These are phyloP conservation scores for Flaveria ramosissima DNA, from an alignment of 129 eudicot genomes.

Conservation along the genomic window DNA sequence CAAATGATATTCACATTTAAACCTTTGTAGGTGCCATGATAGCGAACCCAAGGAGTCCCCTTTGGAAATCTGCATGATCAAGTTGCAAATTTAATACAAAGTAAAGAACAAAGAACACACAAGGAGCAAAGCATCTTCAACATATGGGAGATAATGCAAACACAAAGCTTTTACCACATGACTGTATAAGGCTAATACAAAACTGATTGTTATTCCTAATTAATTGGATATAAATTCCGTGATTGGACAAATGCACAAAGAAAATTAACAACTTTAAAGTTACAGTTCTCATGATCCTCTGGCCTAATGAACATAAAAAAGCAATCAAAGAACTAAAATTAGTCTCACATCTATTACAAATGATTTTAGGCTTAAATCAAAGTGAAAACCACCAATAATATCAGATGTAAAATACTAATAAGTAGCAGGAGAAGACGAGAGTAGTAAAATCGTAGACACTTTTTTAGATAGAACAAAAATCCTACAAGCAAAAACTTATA, in stretches of 20 bases:
- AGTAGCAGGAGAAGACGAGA: no score
- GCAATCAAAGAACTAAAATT: not conserved
- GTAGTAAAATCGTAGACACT: no score
- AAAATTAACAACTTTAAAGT: not conserved
- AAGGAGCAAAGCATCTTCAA: not conserved
- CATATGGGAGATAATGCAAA: not conserved
- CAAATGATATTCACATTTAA: slow-evolving; percentile 66
- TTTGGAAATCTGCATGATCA: slow-evolving; percentile 64
- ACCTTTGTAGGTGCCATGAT: slow-evolving; percentile 64
- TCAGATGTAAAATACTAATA: no score
- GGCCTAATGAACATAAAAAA: not conserved
- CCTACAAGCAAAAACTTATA: not conserved
- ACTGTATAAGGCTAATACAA: not conserved
- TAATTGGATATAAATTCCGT: not conserved
- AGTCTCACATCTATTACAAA: not conserved
- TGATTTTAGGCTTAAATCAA: not conserved
- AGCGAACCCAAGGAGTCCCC: slow-evolving; percentile 84
- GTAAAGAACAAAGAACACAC: not conserved
- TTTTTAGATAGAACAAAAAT: not conserved
- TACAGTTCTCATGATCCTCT: not conserved
- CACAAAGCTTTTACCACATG: not conserved
- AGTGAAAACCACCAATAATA: no score
- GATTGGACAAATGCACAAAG: not conserved
- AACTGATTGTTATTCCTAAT: not conserved
- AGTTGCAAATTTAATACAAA: slow-evolving; percentile 6